Conservation (phyloP, 768 basidiomycete genomes). For the Gelatoporia subvermispora region DNA sequence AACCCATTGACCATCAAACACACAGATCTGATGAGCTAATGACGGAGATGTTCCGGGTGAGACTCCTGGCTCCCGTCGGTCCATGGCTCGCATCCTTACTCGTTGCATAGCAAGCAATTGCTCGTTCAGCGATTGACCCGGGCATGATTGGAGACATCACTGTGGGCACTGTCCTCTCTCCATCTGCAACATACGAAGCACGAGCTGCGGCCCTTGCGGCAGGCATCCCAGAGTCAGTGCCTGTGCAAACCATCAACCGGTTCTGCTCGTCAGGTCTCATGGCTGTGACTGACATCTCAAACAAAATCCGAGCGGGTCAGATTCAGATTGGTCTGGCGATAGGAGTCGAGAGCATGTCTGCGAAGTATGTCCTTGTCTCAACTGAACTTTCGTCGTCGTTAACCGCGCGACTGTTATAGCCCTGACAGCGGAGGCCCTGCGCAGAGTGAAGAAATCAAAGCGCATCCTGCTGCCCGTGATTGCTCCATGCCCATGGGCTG, state of each 20-base stretch:
- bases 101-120: conserved; percentile 48
- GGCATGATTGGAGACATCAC: conserved; percentile 69
- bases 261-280: conserved; percentile 87
- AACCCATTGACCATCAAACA: background rate
- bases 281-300: conserved; percentile 73
- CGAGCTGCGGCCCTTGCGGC: conserved; percentile 74
- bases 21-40: conserved; percentile 72
- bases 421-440: conserved; percentile 58
- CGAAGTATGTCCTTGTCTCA: conserved; percentile 52
- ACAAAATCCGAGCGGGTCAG: conserved; percentile 72
- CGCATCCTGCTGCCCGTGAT: conserved; percentile 52
- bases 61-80: conserved; percentile 3
- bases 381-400: conserved; percentile 16
- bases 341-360: conserved; percentile 86
- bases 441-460: conserved; percentile 58
- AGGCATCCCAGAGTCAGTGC: conserved; percentile 74
- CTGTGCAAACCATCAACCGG: conserved; percentile 70
- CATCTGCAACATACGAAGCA: conserved; percentile 63
- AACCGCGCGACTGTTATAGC: conserved; percentile 32
- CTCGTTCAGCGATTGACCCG: conserved; percentile 56
- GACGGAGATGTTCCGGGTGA: conserved; percentile 75
- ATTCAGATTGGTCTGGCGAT: conserved; percentile 77
- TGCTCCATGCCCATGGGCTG: conserved; percentile 79
- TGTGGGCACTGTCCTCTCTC: conserved; percentile 71
- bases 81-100: background rate